A percentile compares a stretch with the other conserved stretches of the same genome.
These are phyloP conservation scores for Fonsecaea monophora DNA, from an alignment of 2,329 filamentous ascomycete species.

Conservation along the genomic window DNA sequence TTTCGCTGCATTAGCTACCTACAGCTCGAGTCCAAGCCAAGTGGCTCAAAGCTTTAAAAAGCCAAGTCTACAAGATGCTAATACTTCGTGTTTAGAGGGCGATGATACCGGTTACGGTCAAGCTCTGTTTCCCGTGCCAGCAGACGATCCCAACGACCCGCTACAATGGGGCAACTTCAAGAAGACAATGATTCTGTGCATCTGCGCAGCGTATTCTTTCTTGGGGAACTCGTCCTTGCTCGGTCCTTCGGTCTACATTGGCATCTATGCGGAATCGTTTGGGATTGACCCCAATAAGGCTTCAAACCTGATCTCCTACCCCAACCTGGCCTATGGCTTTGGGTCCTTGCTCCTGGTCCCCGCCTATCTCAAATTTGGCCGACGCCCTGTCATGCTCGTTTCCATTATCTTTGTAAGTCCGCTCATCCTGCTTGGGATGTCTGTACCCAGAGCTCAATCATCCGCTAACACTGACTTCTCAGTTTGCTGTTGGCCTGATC, in stretches of 20 bases:
- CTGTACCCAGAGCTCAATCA: neutral
- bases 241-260: constrained; percentile 65
- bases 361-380: constrained; percentile 61
- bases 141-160: constrained; percentile 67
- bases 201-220: constrained; percentile 64
- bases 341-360: constrained; percentile 64
- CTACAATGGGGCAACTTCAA: constrained; percentile 63
- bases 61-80: constrained; percentile 9
- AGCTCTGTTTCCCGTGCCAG: constrained; percentile 66
- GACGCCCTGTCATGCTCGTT: constrained; percentile 52
- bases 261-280: constrained; percentile 61
- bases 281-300: constrained; percentile 58
- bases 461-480: constrained; percentile 12
- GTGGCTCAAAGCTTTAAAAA: constrained; percentile 3
- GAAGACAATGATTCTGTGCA: constrained; percentile 63
- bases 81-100: constrained; percentile 52
- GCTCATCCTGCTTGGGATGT: neutral
- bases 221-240: constrained; percentile 64
- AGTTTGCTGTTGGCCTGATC: constrained; percentile 53
- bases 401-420: constrained; percentile 49
- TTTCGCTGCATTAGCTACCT: constrained; percentile 6
- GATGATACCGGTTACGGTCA: constrained; percentile 67
- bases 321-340: constrained; percentile 67
- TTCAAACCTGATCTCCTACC: constrained; percentile 65
- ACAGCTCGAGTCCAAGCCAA: neutral